Evolutionary conservation across 2,329 filamentous ascomycete species (phyloP), one percentile per base, ranked within the genome.

Genomic region (Ophiostoma sp.): DNA sequence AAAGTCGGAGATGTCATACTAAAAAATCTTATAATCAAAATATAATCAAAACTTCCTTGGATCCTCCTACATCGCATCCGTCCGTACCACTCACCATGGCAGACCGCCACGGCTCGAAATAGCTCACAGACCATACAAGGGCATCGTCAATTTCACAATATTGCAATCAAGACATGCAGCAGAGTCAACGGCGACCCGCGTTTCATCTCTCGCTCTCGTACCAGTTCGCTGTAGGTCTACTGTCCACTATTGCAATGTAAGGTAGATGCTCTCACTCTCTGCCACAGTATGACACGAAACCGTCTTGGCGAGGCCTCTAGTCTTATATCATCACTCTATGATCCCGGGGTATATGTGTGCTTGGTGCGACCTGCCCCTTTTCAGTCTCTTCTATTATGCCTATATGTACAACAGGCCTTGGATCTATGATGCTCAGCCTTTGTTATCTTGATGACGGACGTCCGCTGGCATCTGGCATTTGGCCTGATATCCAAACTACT

Each of bases 111-210:
- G 52, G 57, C 27, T 33, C 23, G 57, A 33, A 62, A 62, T 62
- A 62, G 57, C 33, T 15, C 52, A 57, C 15, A 17, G 41, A 7
- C 44, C 44, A 57, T 57, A 27, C 4, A 52, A 52, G 48, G 17
- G 7, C 17, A 62, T 27, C 23, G n/a, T 27, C 65, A 68, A 64
- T 52, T 54, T 68, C 60, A 70, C 57, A 44, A 62, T 36, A 67
- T 57, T 27, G 23, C 52, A 57, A 27, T 57, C 39, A 60, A 70
- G 52, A 70, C 65, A 39, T 64, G 69, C 41, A 68, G 69, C 57
- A 70, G 69, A 68, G 57, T 68, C 69, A 67, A 54, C 69, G 35
- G 69, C 69, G 67, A 23, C 62, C 62, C n/a, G 62, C 62, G 68
- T 71, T 71, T 67, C 39, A 27, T 36, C 48, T 68, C 23, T 57